phyloP scores from a whole-genome alignment of 2,329 filamentous ascomycete genomes.

The Fusarium pseudograminearum region DNA sequence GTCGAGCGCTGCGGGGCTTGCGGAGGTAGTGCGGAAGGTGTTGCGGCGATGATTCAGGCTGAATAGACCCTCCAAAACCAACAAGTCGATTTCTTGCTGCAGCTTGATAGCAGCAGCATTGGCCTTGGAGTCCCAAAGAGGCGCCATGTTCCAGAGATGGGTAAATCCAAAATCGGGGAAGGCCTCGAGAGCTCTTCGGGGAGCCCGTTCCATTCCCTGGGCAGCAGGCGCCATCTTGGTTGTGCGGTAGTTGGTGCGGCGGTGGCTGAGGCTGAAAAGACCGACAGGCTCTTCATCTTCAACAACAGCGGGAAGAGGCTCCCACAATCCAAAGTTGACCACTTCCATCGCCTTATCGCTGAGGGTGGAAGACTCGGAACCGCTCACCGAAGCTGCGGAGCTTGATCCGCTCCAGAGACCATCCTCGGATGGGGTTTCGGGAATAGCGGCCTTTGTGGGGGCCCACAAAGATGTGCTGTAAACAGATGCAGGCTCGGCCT shows the following conservation, averaged over 20 bases:
- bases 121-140: constrained; percentile 44
- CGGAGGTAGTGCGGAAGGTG: constrained; percentile 46
- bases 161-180: constrained; percentile 40
- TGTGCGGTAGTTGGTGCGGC: constrained; percentile 43
- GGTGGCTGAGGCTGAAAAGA: constrained; percentile 46
- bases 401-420: constrained; percentile 42
- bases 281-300: constrained; percentile 41
- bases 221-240: constrained; percentile 42
- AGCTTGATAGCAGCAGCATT: constrained; percentile 32
- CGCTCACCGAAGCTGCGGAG: constrained; percentile 26
- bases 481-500: constrained; percentile 36
- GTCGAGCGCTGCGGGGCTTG: constrained; percentile 46
- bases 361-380: constrained; percentile 26
- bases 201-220: constrained; percentile 38
- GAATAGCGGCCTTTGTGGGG: constrained; percentile 28
- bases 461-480: constrained; percentile 45
- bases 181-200: constrained; percentile 35
- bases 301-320: constrained; percentile 20
- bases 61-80: constrained; percentile 44
- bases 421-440: constrained; percentile 28
- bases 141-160: constrained; percentile 46
- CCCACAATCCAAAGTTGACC: constrained; percentile 45
- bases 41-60: constrained; percentile 46
- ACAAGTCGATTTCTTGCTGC: constrained; percentile 38
- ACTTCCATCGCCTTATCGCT: constrained; percentile 15